These are phyloP conservation scores for Carex myosuroides DNA, from an alignment of 176 grass and related monocot genomes.

Conservation along the genomic window DNA sequence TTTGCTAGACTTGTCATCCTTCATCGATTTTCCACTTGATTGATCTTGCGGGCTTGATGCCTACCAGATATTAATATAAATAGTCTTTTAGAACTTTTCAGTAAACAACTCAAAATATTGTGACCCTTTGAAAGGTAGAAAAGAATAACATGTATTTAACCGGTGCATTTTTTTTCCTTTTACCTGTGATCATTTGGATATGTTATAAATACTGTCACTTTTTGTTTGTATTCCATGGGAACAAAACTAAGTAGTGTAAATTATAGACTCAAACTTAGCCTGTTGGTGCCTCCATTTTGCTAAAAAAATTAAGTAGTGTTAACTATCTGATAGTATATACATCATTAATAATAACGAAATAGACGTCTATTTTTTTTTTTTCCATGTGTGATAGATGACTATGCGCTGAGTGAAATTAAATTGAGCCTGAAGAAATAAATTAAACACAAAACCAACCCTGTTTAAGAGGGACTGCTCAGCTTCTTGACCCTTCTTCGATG, in stretches of 20 bases:
- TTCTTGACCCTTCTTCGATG: constrained; percentile 81
- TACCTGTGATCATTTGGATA: background rate
- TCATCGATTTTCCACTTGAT: constrained; percentile 53
- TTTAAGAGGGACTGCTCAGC: constrained; percentile 61
- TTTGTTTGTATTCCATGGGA: background rate
- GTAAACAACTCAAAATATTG: background rate
- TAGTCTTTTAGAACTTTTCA: background rate
- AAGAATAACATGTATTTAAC: background rate
- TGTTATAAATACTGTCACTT: background rate
- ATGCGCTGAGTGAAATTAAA: background rate
- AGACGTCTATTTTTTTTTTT: background rate
- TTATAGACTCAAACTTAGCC: background rate
- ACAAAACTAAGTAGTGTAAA: background rate
- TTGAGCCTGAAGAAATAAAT: background rate
- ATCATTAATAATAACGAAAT: background rate
- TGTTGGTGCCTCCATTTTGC: background rate
- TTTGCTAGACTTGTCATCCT: constrained; percentile 65
- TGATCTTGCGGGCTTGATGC: constrained; percentile 74
- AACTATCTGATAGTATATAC: background rate
- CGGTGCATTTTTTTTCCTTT: background rate
- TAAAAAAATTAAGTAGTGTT: background rate
- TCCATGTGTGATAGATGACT: background rate
- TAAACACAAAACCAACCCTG: constrained; percentile 37
- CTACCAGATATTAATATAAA: constrained; percentile 31
- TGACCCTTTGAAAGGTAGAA: background rate